These are phyloP conservation scores for Chamaecrista fasciculata DNA, from an alignment of 306 rosid genomes.

Conservation along the genomic window DNA sequence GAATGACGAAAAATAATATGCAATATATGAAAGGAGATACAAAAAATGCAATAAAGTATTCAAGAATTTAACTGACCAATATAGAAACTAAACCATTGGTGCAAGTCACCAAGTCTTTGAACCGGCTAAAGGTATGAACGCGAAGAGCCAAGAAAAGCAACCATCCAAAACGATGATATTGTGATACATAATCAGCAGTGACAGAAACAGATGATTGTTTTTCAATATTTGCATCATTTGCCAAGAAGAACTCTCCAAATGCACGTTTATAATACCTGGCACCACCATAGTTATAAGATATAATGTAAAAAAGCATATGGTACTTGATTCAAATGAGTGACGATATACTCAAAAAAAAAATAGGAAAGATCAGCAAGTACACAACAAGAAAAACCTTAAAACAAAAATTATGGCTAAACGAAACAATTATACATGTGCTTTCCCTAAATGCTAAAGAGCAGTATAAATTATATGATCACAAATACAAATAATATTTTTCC, in stretches of 20 bases:
- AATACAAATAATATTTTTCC: background rate
- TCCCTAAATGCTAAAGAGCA: background rate
- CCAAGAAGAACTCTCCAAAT: slow-evolving; percentile 71
- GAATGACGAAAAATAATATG: background rate
- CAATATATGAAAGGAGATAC: slow-evolving; percentile 1
- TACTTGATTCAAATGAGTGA: slow-evolving; percentile 5
- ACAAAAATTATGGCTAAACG: background rate
- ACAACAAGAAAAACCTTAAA: background rate
- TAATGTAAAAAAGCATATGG: background rate
- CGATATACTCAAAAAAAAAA: background rate
- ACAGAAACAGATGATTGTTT: slow-evolving; percentile 35
- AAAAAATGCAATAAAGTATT: slow-evolving; percentile 1
- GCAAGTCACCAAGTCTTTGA: slow-evolving; percentile 89
- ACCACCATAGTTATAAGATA: slow-evolving; percentile 27
- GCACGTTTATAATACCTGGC: slow-evolving; percentile 82
- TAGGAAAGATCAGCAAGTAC: background rate
- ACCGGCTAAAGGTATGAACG: slow-evolving; percentile 85
- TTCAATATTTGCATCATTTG: slow-evolving; percentile 51
- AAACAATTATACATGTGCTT: slow-evolving; percentile 1
- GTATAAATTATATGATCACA: background rate
- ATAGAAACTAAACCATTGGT: slow-evolving; percentile 83
- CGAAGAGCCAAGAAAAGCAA: slow-evolving; percentile 95
- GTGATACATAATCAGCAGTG: slow-evolving; percentile 47
- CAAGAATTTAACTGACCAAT: slow-evolving; percentile 61
- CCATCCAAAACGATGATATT: slow-evolving; percentile 97